phyloP scores from a whole-genome alignment of 2,329 filamentous ascomycete species.

The Aplosporella prunicola region DNA sequence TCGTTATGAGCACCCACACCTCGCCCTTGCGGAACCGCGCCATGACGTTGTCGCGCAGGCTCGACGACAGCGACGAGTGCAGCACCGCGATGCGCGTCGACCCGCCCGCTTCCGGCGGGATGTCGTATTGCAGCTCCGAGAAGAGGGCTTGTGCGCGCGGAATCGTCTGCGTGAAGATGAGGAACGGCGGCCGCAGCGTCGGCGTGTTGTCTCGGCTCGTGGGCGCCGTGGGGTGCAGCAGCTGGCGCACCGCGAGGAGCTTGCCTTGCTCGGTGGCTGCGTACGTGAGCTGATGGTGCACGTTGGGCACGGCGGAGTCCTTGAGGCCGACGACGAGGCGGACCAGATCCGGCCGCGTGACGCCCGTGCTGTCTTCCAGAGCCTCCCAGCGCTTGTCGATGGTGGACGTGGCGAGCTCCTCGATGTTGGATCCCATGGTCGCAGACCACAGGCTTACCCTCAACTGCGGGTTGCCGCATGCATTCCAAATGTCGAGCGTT shows the following conservation, averaged over 20 bases:
- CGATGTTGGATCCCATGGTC: conserved; percentile 91
- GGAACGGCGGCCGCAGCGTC: conserved; percentile 70
- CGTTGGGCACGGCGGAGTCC: conserved; percentile 88
- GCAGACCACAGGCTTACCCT: conserved; percentile 85
- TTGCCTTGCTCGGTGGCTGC: conserved; percentile 91
- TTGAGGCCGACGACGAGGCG: conserved; percentile 92
- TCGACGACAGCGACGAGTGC: conserved; percentile 75
- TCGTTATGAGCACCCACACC: conserved; percentile 94
- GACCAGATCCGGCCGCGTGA: conserved; percentile 45
- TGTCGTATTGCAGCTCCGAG: conserved; percentile 87
- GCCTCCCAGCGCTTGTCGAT: conserved; percentile 37
- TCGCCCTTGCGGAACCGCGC: conserved; percentile 82
- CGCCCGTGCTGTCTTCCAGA: conserved; percentile 25
- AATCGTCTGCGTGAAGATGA: conserved; percentile 95
- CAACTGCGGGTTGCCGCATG: conserved; percentile 61
- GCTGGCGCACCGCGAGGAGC: conserved; percentile 78
- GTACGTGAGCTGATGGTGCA: conserved; percentile 81
- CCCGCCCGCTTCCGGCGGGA: conserved; percentile 78
- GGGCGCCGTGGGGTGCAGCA: conserved; percentile 64
- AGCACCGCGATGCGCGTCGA: conserved; percentile 78
- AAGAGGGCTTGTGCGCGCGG: conserved; percentile 79
- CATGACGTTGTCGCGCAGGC: conserved; percentile 71
- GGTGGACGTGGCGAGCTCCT: conserved; percentile 63
- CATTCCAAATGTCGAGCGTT: conserved; percentile 73
- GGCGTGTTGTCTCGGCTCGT: conserved; percentile 39